Evolutionary conservation across 345 rosid species (phyloP), one percentile per base, ranked within the genome.

Genomic region (Eutrema yunnanense): DNA sequence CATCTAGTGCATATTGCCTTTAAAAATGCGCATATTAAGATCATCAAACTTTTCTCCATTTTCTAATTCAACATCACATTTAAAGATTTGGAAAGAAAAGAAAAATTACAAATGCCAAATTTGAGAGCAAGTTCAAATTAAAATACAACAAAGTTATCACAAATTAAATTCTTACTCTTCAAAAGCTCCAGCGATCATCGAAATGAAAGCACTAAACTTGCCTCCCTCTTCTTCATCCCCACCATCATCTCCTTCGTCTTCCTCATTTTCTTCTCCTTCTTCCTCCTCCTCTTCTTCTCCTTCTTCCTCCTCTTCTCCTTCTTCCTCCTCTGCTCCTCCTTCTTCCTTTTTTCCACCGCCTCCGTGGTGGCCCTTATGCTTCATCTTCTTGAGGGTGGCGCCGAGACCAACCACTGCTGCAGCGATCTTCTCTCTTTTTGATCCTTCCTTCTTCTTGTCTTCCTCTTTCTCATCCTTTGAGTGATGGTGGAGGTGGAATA

Each of bases 351-450:
- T 56, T 8, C 66, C 71, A 14, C 71, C 67, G 2, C 58, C 64
- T 59, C 26, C 41, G 10, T 67, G 61, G 14, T 60, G 30, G 9
- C 43, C 48, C 4, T 48, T 62, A 69, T 40, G 79, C 79, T 62
- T 63, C 16, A 70, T 41, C 62, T 63, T 75, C 74, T 43, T 61
- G 11, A 75, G 73, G 38, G 78, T 62, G 11, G 65, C 79, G 53
- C 74, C 70, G 0, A 68, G 58, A 57, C 59, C 75, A 76, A 69
- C 65, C 71, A 76, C 37, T 9, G 71, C 75, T 70, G 61, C 65
- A 64, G 67, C 75, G 14, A 75, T 62, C 55, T 76, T 76, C 62
- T 76, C 75, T 71, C 75, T 76, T 49, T 76, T 76, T 56, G 80
- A 76, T 7, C 71, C 80, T 26, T 76, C 55, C 38, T 76, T 76